phyloP scores from a whole-genome alignment of 805 yeast genomes.

The Pichia californica region DNA sequence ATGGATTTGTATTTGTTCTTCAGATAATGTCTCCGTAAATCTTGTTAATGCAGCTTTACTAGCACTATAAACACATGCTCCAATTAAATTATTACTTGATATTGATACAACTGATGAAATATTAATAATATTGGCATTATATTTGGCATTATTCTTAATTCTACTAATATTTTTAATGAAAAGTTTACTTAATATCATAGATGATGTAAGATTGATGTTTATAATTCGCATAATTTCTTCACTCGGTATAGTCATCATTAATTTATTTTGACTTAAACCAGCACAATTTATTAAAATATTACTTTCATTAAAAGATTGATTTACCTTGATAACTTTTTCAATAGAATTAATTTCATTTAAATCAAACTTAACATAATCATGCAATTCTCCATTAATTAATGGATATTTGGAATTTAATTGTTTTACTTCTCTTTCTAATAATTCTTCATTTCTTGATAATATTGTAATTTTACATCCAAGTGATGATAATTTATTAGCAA shows the following conservation, averaged over 20 bases:
- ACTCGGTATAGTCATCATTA: constrained; percentile 39
- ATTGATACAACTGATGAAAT: constrained; percentile 61
- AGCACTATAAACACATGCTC: constrained; percentile 62
- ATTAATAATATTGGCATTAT: constrained; percentile 28
- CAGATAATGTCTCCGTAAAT: constrained; percentile 52
- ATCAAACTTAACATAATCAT: constrained; percentile 31
- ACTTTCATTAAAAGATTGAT: constrained; percentile 28
- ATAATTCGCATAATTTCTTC: constrained; percentile 41
- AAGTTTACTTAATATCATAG: constrained; percentile 52
- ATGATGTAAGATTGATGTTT: constrained; percentile 50
- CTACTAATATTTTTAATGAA: constrained; percentile 29
- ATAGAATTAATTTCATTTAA: constrained; percentile 19
- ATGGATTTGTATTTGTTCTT: constrained; percentile 40
- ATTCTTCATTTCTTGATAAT: constrained; percentile 39
- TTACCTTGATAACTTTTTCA: constrained; percentile 11
- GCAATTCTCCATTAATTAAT: constrained; percentile 14
- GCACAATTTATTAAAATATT: constrained; percentile 58
- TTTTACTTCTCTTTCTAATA: constrained; percentile 26
- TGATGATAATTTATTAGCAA: constrained; percentile 44
- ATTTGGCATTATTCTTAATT: not conserved
- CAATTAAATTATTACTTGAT: constrained; percentile 23
- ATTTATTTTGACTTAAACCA: constrained; percentile 52
- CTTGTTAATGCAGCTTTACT: constrained; percentile 66
- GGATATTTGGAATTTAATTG: constrained; percentile 17
- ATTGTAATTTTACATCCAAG: constrained; percentile 49